Evolutionary conservation across 345 rosid species (phyloP), one percentile per base, ranked within the genome.

Genomic region (Camelina laxa): DNA sequence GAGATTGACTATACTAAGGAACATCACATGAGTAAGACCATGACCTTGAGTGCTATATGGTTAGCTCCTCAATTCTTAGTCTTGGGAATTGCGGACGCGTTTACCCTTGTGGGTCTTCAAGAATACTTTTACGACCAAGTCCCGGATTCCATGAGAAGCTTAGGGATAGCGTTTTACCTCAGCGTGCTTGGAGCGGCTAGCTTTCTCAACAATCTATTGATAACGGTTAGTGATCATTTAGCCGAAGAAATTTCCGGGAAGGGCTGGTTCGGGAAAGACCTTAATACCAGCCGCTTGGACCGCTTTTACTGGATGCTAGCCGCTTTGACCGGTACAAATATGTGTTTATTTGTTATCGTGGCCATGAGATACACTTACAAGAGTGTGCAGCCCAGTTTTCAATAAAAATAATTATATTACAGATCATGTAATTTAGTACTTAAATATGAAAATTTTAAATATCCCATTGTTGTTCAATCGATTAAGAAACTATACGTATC

Each of bases 251-350:
- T 73, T 19, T 67, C 76, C 2, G 96, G 96, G 8, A 77, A 47
- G 67, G 75, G 86, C 17, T 90, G 89, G 98, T 83, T 94, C 12
- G 96, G 98, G 0, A 87, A 91, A 71, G 95, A 91, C 73, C 82
- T 90, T 56, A 90, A 90, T 64, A 83, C 82, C 49, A 94, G 98
- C 72, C 87, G 85, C 10, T 72, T 94, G 44, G 98, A 91, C 80
- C 77, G 87, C 0, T 94, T 89, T 73, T 94, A 89, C 70, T 87
- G 88, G 95, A 82, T 79, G n/a, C 51, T 91, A 69, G 93, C 96
- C 5, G 82, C 69, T 33, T 79, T 88, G 39, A 74, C 83, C 1
- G 62, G 82, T 3, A 82, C 57, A 2, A 91, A 93, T 75, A 55
- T 88, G 74, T 66, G 81, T n/a, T 24, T 86, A 41, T 93, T 80